Percentiles rank a stretch among this genome's conserved stretches.
Conservation (phyloP, 805 yeast species). For the Ogataea pignaliae region DNA sequence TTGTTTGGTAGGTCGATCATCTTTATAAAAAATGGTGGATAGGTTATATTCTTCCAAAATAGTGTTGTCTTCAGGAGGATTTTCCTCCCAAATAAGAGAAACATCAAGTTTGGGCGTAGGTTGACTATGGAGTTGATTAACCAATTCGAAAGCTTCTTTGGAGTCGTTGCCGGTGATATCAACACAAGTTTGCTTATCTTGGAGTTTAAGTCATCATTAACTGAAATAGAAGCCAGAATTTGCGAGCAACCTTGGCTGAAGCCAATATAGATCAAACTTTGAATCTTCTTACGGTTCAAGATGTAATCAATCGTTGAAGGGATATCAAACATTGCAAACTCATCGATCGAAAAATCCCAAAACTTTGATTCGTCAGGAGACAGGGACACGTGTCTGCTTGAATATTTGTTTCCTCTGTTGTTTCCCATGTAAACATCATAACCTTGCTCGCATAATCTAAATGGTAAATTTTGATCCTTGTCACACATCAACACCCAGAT, state of each 20-base stretch:
- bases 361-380: conserved; percentile 43
- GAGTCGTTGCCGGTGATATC: conserved; percentile 91
- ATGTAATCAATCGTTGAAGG: conserved; percentile 82
- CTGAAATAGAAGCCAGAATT: conserved; percentile 77
- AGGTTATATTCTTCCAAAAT: conserved; percentile 74
- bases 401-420: conserved; percentile 89
- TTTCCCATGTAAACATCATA: conserved; percentile 95
- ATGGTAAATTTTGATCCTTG: conserved; percentile 55
- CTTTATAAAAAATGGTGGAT: conserved; percentile 69
- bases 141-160: conserved; percentile 75
- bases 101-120: conserved; percentile 72
- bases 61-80: conserved; percentile 56
- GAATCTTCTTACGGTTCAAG: conserved; percentile 43
- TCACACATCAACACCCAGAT: conserved; percentile 46
- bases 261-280: conserved; percentile 67
- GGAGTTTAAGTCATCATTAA: conserved; percentile 62
- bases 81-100: conserved; percentile 66
- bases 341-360: conserved; percentile 93
- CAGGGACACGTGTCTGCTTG: conserved; percentile 63
- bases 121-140: conserved; percentile 72
- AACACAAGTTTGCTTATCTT: conserved; percentile 47
- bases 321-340: conserved; percentile 86
- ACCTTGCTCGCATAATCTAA: conserved; percentile 71
- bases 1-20: conserved; percentile 68
- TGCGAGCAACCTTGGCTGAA: conserved; percentile 97